Base-by-base conservation (phyloP, 148 eudicot genomes). In the Rhododendron molle region DNA sequence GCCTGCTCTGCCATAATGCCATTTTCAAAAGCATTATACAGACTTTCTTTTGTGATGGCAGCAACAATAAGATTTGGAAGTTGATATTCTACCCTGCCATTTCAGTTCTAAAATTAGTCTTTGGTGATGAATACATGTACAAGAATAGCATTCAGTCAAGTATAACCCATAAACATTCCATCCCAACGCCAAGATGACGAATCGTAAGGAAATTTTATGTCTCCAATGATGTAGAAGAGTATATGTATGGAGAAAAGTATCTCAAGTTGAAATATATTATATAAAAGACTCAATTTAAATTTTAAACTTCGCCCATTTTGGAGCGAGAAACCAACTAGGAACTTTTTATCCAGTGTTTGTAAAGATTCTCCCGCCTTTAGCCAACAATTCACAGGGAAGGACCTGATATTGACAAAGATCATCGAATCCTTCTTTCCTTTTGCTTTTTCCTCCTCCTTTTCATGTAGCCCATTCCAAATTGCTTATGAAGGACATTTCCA, bases 1-100 rank as follows among this genome's bases (percentile, higher is more conserved):
- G 89, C 99, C 96, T 97, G 99, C 3, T 97, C 99, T 21, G 96
- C 90, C 62, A 91, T 92, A 84, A 97, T 97, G 87, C 99, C 98
- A 90, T 95, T 93, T 86, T 89, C 93, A 87, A 95, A 97, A 80
- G 99, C 99, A 89, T 86, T 90, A 67, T 92, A 91, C 90, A 97
- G 90, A 90, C 93, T 97, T 87, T 97, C 98, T 89, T 97, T 95
- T 47, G 88, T 95, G 69, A 97, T 97, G 7, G 93, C 92, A 43
- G 92, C 93, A 47, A 94, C 98, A 80, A 97, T 92, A 84, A 97
- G 96, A 86, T 97, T 97, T 47, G 98, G 99, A 81, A 97, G 98
- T 89, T 93, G 94, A 90, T 97, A 97, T 86, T 97, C 99, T 83
- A 97, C 85, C 92, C 98, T 97, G 98, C 82, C 88, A 56, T 79